These are phyloP conservation scores for Acer negundo DNA, from an alignment of 345 rosid species.

Conservation along the genomic window DNA sequence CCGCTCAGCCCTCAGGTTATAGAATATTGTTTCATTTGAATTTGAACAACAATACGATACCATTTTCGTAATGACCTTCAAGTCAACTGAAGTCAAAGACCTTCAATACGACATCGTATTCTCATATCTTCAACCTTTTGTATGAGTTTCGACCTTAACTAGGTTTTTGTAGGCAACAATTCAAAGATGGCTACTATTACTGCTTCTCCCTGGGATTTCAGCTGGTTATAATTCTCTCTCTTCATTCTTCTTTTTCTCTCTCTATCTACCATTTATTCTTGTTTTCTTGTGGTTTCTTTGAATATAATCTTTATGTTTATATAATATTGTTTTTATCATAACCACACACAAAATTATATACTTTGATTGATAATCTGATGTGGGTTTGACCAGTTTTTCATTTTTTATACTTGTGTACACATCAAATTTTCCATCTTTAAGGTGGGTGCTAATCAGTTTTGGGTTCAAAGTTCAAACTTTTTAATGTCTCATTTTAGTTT, in stretches of 20 bases:
- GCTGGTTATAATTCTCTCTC: constrained; percentile 40
- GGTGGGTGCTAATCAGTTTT: neutral
- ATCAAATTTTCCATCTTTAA: neutral
- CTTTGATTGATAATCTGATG: neutral
- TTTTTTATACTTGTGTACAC: neutral
- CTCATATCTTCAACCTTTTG: neutral
- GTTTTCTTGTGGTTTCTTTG: neutral
- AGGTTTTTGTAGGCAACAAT: neutral
- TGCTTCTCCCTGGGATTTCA: constrained; percentile 52
- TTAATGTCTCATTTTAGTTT: neutral
- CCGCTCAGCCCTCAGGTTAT: too few species aligned
- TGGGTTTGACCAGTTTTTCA: neutral
- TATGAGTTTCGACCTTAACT: neutral
- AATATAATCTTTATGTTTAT: neutral
- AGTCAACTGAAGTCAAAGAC: neutral
- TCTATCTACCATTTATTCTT: neutral
- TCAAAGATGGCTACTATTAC: constrained; percentile 8
- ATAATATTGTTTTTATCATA: neutral
- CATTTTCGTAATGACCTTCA: too few species aligned
- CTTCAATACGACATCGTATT: neutral
- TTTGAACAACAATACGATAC: too few species aligned
- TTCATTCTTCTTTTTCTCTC: neutral
- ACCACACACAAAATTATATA: neutral
- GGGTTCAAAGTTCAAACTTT: neutral
- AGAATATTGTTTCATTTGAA: too few species aligned